A percentile compares a stretch with the other conserved stretches of the same genome.
Evolutionary conservation across 164 flowering plant genomes (phyloP).

Genomic region (Kingdonia uniflora): DNA sequence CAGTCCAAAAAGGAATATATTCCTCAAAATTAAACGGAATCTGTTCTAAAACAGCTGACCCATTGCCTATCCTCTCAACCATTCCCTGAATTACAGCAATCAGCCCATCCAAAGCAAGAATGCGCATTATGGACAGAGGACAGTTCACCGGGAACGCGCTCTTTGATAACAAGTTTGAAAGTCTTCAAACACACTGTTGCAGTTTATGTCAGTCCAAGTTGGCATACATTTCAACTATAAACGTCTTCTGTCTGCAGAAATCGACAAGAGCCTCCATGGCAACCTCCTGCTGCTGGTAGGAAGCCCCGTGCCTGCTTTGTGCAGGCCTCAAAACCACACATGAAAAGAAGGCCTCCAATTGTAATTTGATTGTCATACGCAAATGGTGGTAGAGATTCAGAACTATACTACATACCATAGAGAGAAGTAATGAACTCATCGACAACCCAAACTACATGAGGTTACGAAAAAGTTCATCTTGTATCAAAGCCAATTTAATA

Average conservation of each 20-base stretch:
- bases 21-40: constrained; percentile 10
- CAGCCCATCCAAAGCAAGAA: constrained; percentile 35
- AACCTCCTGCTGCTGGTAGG: too few relatives aligned
- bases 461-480: constrained; percentile 28
- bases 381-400: constrained; percentile 31
- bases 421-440: constrained; percentile 30
- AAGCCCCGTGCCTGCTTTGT: constrained; percentile 25
- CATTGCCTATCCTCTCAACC: constrained; percentile 25
- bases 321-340: constrained; percentile 30
- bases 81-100: constrained; percentile 32
- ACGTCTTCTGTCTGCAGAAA: constrained; percentile 30
- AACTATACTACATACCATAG: constrained; percentile 32
- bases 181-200: constrained; percentile 31
- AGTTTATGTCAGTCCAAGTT: constrained; percentile 34
- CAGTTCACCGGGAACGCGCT: constrained; percentile 36
- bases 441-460: constrained; percentile 36
- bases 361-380: constrained; percentile 24
- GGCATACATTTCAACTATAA: constrained; percentile 35
- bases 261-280: constrained; percentile 41
- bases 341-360: constrained; percentile 37
- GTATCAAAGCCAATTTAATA: constrained; percentile 25
- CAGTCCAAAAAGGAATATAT: constrained; percentile 29
- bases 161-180: constrained; percentile 26
- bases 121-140: constrained; percentile 29
- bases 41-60: constrained; percentile 11